Base-by-base conservation (phyloP, 2,329 filamentous ascomycete genomes). In the Colletotrichum lini region DNA sequence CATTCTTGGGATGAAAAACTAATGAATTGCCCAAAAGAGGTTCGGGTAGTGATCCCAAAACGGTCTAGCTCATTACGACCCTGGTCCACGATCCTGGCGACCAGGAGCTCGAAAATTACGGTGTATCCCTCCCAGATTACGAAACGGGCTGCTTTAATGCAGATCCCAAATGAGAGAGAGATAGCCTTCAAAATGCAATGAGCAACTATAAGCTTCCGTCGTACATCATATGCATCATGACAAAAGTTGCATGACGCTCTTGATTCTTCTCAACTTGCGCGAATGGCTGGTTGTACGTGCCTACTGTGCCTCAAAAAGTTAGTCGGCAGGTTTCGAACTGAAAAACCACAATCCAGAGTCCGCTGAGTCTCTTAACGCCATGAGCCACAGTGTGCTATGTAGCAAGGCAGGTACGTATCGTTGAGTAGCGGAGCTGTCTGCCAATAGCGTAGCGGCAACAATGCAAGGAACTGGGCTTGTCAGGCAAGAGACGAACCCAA, bases 51-150 rank as follows among this genome's bases (percentile, higher is more conserved):
- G 30, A 30, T 53, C 30, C 67, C 52, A 45, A 63, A 72, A 5
- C 21, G 42, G 65, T 54, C 23, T 69, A 72, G 69, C 52, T 42
- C 40, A 4, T 26, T 13, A 18, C 23, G 21, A 64, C 38, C 69
- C 65, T 23, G 53, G 65, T 18, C 18, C 52, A 15, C 54, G 47
- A 69, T 69, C 58, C 69, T 49, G 23, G 69, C 30, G 26, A 18
- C 53, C 21, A 58, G 45, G 45, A 64, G 49, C 44, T 45, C 69
- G 69, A 72, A 72, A 59, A 72, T 72, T 72, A 59, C 65, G 53
- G 69, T 63, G 53, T 63, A 62, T 58, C 26, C 21, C 38, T 53
- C 57, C 26, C 58, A 59, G 68, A 68, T 69, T 68, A 47, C 65
- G 50, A 49, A 9, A 23, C 26, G 57, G 35, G 35, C 23, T 30